Base-by-base conservation (phyloP, 371 early-diverging fungal genomes). In the Mucor velutinosus region DNA sequence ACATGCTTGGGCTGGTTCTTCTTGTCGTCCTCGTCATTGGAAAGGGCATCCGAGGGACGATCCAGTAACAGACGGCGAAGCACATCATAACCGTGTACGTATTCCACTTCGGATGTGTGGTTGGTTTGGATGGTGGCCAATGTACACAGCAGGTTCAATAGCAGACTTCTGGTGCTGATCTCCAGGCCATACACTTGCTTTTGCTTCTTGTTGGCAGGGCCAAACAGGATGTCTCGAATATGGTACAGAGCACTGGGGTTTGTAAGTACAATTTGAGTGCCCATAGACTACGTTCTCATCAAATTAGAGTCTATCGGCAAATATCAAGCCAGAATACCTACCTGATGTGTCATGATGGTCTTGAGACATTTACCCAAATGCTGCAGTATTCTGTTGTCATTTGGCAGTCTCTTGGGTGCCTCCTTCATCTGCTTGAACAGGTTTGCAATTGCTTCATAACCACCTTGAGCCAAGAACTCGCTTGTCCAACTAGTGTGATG, bases 81-180 rank as follows among this genome's bases (percentile, higher is more conserved):
- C 8, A 81, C 76, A 67, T 84, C 80, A 58, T 84, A 84, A 17
- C 84, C 84, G 60, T 83, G 84, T 1, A 83, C 71, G 35, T 80
- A 81, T 12, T 67, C 66, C 0, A 69, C 60, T 4, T 64, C 33
- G 3, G 65, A 37, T 0, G 77, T 64, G 19, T 71, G 70, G 17
- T 53, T 63, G 12, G 75, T 79, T 43, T 81, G 84, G 3, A 84
- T 66, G 7, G 73, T 77, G 8, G 82, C 75, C n/a, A 84, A 62
- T 4, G 84, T 77, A 64, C 84, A 84, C 11, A 84, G 39, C 4
- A 84, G 39, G 19, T 76, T 72, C 2, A 84, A 59, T 17, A 84
- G 45, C 30, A 76, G 56, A 8, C 74, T 76, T 1, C 80, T 71
- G 2, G 84, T 84, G 33, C 58, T 69, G 15, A 84, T 70, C 15